A percentile compares a stretch with the other conserved stretches of the same genome.
Conservation (phyloP, 116 monocot species). For the Posidonia oceanica region DNA sequence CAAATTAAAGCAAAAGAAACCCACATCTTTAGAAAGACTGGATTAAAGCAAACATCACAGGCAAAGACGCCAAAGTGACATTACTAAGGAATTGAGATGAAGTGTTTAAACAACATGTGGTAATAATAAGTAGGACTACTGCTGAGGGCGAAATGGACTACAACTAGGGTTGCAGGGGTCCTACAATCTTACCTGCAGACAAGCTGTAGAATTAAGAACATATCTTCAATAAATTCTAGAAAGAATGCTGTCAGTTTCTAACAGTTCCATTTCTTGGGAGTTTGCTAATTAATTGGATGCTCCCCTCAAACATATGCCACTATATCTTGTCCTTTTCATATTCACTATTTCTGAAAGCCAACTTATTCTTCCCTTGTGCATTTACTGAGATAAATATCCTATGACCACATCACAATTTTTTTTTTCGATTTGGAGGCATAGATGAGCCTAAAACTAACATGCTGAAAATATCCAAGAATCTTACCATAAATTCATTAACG, state of each 20-base stretch:
- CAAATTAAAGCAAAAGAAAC: slow-evolving; percentile 14
- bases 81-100: neutral
- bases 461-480: too few species aligned
- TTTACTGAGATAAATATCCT: neutral
- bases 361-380: neutral
- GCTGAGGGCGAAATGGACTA: neutral
- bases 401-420: neutral
- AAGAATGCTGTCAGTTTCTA: slow-evolving; percentile 6
- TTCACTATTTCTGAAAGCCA: neutral
- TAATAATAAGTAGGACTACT: neutral
- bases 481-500: too few species aligned
- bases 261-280: slow-evolving; percentile 12
- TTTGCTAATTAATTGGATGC: slow-evolving; percentile 3
- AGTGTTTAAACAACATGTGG: neutral
- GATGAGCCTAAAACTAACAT: too few species aligned
- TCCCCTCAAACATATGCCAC: slow-evolving; percentile 2
- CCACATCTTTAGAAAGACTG: slow-evolving; percentile 13
- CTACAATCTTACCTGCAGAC: neutral
- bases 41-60: slow-evolving; percentile 2
- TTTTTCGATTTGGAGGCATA: neutral
- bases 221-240: slow-evolving; percentile 8
- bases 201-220: neutral
- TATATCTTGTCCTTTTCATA: neutral
- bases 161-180: slow-evolving; percentile 1
- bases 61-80: slow-evolving; percentile 1